Base-by-base conservation (phyloP, 306 rosid genomes). In the Fagus sylvatica region DNA sequence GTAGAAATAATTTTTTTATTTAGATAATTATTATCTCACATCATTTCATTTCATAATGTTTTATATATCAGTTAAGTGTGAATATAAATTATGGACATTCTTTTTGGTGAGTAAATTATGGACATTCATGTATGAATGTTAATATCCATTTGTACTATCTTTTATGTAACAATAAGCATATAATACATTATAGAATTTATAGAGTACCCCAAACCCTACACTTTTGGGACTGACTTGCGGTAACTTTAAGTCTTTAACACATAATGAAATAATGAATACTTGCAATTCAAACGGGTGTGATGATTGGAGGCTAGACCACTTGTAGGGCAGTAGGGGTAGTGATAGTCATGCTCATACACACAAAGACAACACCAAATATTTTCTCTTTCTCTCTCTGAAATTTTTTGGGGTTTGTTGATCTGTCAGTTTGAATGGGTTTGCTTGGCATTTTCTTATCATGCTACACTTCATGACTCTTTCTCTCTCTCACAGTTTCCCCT, bases 351-450 rank as follows among this genome's bases (percentile, higher is more conserved):
- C 78, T 74, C 76, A 16, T 64, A 32, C 78, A 70, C 81, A 75
- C 46, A 81, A 77, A 75, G 48, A 82, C 64, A 64, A 71, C 78
- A 81, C 76, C 60, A 2, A 6, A 69, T 74, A 76, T 70, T 78
- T 69, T 42, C 76, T 67, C 82, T 79, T 76, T 65, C 84, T 46
- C 72, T 59, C 42, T 10, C 66, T 48, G 67, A 74, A 81, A 15
- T 39, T 78, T 80, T 66, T 85, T 60, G 84, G 84, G 88, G 82
- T 78, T 76, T 73, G 86, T 79, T 78, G 77, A 69, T 81, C 56
- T 85, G 86, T 85, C 80, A 85, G 89, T 82, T 72, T 82, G 86
- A 85, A 78, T 79, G 86, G 89, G 82, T 81, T 85, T 82, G 76
- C 82, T 85, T 85, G 89, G 89, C 86, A 72, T 85, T 79, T 85